A percentile compares a stretch with the other conserved stretches of the same genome.
phyloP scores from a whole-genome alignment of 306 rosid species.

The Sphenostylis stenocarpa region DNA sequence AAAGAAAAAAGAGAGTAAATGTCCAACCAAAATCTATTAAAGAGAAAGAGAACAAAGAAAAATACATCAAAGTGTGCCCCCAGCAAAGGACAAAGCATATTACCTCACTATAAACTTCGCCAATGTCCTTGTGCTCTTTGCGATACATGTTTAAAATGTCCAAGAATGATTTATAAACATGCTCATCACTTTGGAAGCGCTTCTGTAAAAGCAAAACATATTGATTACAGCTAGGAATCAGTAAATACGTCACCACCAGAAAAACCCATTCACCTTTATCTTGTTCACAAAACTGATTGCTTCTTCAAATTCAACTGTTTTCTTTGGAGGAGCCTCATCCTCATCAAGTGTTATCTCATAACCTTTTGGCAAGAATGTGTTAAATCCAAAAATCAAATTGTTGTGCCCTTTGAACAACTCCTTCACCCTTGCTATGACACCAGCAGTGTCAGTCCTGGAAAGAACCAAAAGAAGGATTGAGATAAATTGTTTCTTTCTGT shows the following conservation, averaged over 20 bases:
- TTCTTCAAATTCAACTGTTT: slow-evolving; percentile 93
- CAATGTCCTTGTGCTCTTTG: slow-evolving; percentile 93
- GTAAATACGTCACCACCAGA: slow-evolving; percentile 4
- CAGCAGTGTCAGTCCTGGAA: slow-evolving; percentile 86
- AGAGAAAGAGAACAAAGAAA: not conserved
- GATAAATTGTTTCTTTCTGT: slow-evolving; percentile 18
- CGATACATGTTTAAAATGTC: slow-evolving; percentile 97
- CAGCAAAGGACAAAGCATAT: slow-evolving; percentile 3
- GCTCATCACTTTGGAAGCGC: slow-evolving; percentile 85
- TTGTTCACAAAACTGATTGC: slow-evolving; percentile 96
- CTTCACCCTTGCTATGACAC: slow-evolving; percentile 95
- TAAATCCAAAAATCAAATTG: slow-evolving; percentile 90
- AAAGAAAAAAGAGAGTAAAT: slow-evolving; percentile 5
- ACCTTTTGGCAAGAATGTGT: slow-evolving; percentile 96
- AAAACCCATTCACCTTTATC: slow-evolving; percentile 71
- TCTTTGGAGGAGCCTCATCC: slow-evolving; percentile 78
- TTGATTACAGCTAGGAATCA: slow-evolving; percentile 10
- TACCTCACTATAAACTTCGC: slow-evolving; percentile 92
- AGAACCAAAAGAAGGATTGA: slow-evolving; percentile 25
- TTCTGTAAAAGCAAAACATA: slow-evolving; percentile 53
- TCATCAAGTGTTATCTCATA: slow-evolving; percentile 90
- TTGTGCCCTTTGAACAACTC: slow-evolving; percentile 92
- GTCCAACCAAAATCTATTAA: not conserved
- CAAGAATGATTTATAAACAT: slow-evolving; percentile 87
- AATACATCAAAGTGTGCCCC: not conserved